Evolutionary conservation across 108 stramenopile species (phyloP), one percentile per base, ranked within the genome.

Genomic region (Cyclostephanos invisitatus): DNA sequence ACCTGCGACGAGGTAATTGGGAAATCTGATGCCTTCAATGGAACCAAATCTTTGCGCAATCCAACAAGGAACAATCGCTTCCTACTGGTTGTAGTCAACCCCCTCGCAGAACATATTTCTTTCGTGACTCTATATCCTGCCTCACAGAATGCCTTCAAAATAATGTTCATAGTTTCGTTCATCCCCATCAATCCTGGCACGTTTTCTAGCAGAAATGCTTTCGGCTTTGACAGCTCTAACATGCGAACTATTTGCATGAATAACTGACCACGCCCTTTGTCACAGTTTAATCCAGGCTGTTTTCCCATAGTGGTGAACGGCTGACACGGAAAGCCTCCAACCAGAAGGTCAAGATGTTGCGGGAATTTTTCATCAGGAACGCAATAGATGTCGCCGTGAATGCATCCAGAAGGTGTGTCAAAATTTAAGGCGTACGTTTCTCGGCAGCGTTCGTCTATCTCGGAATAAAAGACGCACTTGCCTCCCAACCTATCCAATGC

Each of bases 321-420:
- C 62, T 91, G 90, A 51, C 93, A 94, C 29, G 93, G 93, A 70
- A 94, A 94, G 0, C 93, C 93, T 8, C 75, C 93, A 0, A 86
- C 87, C 47, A 87, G 46, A 4, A 92, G 24, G 73, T 90, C 87
- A 14, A 85, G 64, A 6, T 82, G 32, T 35, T 62, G 35, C 6
- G 87, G 85, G 38, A 89, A 73, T 12, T 38, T 54, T 14, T 58
- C 49, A 38, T 71, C 62, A 17, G 72, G 68, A 35, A 89, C 83
- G 9, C 70, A 58, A 37, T 61, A 87, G 24, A 91, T 91, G 65
- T 91, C 88, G 11, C 88, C 86, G 62, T 75, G 68, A 48, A 83
- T 66, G 28, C 55, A 80, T 25, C 42, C 44, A 6, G 42, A n/a
- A 50, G 69, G 64, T 56, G 79, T 77, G 50, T 82, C 72, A 66